Evolutionary conservation across 176 grass and related monocot genomes (phyloP), one percentile per base, ranked within the genome.

Genomic region (Phoenix dactylifera): DNA sequence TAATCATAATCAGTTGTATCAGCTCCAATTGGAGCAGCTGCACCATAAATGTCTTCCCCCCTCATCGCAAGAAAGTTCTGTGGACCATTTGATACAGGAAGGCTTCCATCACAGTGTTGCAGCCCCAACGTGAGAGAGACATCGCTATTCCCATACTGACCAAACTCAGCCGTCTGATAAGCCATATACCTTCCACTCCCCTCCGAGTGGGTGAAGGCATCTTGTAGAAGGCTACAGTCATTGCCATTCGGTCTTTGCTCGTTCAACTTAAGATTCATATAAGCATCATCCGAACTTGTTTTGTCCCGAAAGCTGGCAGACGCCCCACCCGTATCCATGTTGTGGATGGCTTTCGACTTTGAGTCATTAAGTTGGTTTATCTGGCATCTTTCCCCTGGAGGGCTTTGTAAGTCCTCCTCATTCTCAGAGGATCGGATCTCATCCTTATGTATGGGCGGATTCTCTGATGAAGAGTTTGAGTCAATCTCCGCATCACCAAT

Each of bases 71-170:
- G 35, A 39, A 39, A 39, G 7, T 7, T 39, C 7, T 39, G 35
- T 12, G 9, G 35, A 39, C 35, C 35, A 39, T 39, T 39, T 2
- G 35, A 39, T 7, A 39, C 35, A 39, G 54, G 26, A 68, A 68
- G 52, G 26, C 65, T 14, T 12, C 26, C 30, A 3, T 60, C 16
- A 23, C 44, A 50, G 71, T 97, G 87, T 68, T 97, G 87, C 55
- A 97, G 73, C 55, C 92, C 92, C 61, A 97, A 58, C 26, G 92
- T 97, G 35, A 97, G 65, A 17, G 92, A 97, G 52, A 97, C 92
- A 19, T 77, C 88, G 50, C 83, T 63, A 17, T 67, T 66, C 39
- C 55, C 67, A 52, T 73, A 53, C 29, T 52, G 49, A 59, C 77
- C 75, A 66, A 82, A 56, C 49, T 84, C 74, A 25, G 69, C 69